These are phyloP conservation scores for Boletus eberwhitei DNA, from an alignment of 768 basidiomycete species.

Conservation along the genomic window DNA sequence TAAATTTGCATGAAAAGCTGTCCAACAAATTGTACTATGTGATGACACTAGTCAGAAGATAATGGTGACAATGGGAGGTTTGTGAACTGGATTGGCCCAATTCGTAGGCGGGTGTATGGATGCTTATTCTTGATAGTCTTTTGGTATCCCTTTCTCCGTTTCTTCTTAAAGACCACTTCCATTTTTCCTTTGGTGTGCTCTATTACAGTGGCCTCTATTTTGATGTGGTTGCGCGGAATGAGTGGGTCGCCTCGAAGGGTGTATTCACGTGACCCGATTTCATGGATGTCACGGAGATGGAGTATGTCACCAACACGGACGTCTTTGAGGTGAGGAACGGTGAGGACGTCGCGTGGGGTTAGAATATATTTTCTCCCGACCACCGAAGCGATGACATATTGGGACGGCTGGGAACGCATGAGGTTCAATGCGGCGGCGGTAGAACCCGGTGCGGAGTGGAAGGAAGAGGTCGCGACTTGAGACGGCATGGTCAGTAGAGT, in stretches of 20 bases:
- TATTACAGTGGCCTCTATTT: constrained; percentile 85
- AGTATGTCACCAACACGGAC: constrained; percentile 84
- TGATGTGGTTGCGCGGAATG: constrained; percentile 63
- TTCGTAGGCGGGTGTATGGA: constrained; percentile 90
- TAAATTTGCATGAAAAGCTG: neutral
- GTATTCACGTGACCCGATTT: constrained; percentile 94
- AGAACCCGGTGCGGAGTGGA: constrained; percentile 38
- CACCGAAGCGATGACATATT: constrained; percentile 88
- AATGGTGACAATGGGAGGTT: constrained; percentile 28
- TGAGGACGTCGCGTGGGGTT: constrained; percentile 87
- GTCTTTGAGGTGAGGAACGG: constrained; percentile 86
- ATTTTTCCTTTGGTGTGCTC: constrained; percentile 96
- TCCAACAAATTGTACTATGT: neutral
- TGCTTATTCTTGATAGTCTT: constrained; percentile 93
- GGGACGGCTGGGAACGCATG: constrained; percentile 86
- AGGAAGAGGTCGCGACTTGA: constrained; percentile 23
- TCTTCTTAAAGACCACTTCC: constrained; percentile 94
- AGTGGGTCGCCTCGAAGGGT: constrained; percentile 78
- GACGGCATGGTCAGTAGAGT: constrained; percentile 2
- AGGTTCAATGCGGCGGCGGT: constrained; percentile 68
- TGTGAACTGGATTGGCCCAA: constrained; percentile 71
- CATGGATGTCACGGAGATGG: constrained; percentile 80
- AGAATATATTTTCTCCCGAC: constrained; percentile 87
- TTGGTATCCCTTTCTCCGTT: constrained; percentile 96
- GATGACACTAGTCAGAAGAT: neutral